phyloP scores from a whole-genome alignment of 108 stramenopile genomes.

The Skeletonema tropicum region DNA sequence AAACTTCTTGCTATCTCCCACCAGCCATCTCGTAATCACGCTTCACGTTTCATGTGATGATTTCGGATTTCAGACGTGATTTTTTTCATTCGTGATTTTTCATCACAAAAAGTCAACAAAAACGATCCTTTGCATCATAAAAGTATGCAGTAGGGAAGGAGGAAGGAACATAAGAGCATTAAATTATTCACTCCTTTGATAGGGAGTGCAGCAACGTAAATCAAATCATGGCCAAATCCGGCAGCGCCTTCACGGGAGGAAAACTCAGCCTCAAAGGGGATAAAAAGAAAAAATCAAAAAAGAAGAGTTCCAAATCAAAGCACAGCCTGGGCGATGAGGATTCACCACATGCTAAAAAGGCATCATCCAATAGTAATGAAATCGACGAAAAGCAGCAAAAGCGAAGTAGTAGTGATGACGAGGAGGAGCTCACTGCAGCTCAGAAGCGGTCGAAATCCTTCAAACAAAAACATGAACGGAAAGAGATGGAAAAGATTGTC shows the following conservation, averaged over 20 bases:
- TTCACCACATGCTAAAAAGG: constrained; percentile 15
- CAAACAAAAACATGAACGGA: constrained; percentile 57
- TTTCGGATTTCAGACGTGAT: too few species aligned
- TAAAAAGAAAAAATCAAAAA: constrained; percentile 27
- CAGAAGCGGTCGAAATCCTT: constrained; percentile 59
- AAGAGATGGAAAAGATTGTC: constrained; percentile 69
- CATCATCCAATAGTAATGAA: constrained; percentile 5
- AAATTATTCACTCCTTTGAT: too few species aligned
- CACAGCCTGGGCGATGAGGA: too few species aligned
- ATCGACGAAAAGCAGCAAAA: neutral
- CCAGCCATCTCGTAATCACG: too few species aligned
- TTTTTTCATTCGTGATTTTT: too few species aligned
- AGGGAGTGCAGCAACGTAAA: too few species aligned
- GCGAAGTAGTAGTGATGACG: constrained; percentile 18
- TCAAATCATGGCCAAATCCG: constrained; percentile 21
- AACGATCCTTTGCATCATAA: too few species aligned
- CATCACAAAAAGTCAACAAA: too few species aligned
- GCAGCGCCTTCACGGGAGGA: constrained; percentile 25
- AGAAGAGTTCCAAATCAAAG: constrained; percentile 23
- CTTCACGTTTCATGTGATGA: too few species aligned
- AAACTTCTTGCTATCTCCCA: too few species aligned
- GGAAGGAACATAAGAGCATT: too few species aligned
- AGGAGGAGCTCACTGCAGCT: constrained; percentile 79
- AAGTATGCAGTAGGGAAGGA: too few species aligned
- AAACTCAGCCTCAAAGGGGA: constrained; percentile 44